Base-by-base conservation (phyloP, 495 filamentous ascomycete species). In the Penicillium bovifimosum region DNA sequence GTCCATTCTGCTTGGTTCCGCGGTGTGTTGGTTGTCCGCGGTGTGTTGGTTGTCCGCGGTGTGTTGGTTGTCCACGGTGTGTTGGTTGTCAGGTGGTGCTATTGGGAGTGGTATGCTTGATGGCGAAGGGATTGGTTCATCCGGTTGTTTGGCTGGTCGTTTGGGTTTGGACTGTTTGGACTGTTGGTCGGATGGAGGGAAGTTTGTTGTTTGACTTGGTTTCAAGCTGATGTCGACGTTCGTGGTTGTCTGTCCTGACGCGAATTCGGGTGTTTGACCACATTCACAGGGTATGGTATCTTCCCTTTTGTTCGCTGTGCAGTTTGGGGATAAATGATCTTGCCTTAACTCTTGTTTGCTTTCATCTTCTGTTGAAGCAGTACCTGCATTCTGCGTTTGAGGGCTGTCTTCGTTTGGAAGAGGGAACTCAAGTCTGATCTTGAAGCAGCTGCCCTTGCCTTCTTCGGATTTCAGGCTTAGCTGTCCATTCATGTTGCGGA, bases 401-500 rank as follows among this genome's bases (percentile, higher is more conserved):
- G 10, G 10, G 13, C 31, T 33, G 10, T 51, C 34, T 20, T 60
- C 53, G 2, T 47, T 24, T 6, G 65, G 60, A 46, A 67, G 35
- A 4, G 65, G 60, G 39, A 72, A 72, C 6, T 53, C 59, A 10
- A 70, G 50, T 38, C 61, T 47, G n/a, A 70, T 66, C 47, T 72
- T 78, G 56, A 96, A 93, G 41, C 86, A 77, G 17, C 90, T 91
- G 0, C 91, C 91, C 56, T 85, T 86, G 1, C 87, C 86, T 67
- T 85, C 78, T 61, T 92, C 88, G 0, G 91, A 95, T 56, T 90
- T 93, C 10, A 96, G 68, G 28, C 88, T 80, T 16, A 96, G 66
- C 53, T 95, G 91, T 0, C 91, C 91, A 53, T 93, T 82, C 86
- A 95, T 90, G 57, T 90, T 95, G 28, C 82, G 78, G 13, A 96